phyloP scores from a whole-genome alignment of 176 grass and related monocot species.

The Oryza rufipogon region DNA sequence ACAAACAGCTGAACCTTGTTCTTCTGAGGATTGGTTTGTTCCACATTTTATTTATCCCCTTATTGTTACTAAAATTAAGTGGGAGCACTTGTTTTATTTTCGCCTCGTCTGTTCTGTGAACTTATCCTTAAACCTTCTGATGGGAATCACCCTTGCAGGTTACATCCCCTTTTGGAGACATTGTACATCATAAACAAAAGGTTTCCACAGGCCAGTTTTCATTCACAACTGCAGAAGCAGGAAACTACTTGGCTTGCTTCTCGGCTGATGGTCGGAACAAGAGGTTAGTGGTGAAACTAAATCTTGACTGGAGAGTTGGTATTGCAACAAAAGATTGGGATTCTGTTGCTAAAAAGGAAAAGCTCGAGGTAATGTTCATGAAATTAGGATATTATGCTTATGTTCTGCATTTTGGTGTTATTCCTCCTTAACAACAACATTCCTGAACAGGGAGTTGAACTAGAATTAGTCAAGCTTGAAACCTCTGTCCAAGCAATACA shows the following conservation, averaged over 20 bases:
- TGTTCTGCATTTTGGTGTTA: neutral
- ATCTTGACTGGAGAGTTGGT: conserved; percentile 84
- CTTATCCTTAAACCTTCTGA: neutral
- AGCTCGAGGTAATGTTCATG: conserved; percentile 58
- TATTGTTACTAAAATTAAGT: neutral
- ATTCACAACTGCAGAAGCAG: conserved; percentile 76
- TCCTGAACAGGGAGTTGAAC: conserved; percentile 65
- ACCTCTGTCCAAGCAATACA: conserved; percentile 57
- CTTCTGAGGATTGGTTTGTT: neutral
- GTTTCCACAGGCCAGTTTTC: conserved; percentile 66
- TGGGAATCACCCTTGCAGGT: conserved; percentile 45
- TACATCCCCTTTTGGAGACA: conserved; percentile 72
- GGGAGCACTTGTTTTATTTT: neutral
- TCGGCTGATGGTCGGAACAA: conserved; percentile 57
- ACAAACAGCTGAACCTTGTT: neutral
- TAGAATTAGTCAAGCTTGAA: conserved; percentile 83
- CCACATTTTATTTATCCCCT: neutral
- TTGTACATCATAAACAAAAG: conserved; percentile 54
- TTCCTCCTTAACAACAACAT: conserved; percentile 6
- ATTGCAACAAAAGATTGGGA: conserved; percentile 77
- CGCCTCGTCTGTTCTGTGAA: neutral
- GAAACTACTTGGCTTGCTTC: conserved; percentile 78
- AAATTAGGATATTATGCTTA: neutral
- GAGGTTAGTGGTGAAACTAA: conserved; percentile 55
- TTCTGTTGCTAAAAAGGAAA: conserved; percentile 73